Evolutionary conservation across 2,329 filamentous ascomycete genomes (phyloP).

Genomic region (Metarhizium guizhouense): DNA sequence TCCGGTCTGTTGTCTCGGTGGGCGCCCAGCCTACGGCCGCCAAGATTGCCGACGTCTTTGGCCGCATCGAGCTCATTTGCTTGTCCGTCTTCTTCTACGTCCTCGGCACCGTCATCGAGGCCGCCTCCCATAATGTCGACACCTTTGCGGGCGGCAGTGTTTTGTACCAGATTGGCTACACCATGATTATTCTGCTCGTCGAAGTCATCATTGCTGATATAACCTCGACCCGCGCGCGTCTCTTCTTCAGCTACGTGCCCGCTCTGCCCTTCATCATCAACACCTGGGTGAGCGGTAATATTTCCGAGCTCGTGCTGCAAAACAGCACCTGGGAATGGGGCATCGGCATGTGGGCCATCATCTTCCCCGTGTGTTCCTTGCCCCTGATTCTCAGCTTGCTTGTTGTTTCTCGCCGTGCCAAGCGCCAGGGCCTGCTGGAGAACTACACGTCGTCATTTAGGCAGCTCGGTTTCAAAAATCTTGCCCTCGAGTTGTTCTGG

Average conservation of each 20-base stretch:
- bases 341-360: slow-evolving; percentile 57
- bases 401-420: slow-evolving; percentile 48
- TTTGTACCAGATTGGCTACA: slow-evolving; percentile 53
- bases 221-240: slow-evolving; percentile 54
- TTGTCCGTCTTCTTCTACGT: slow-evolving; percentile 41
- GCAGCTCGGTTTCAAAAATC: slow-evolving; percentile 28
- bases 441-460: slow-evolving; percentile 13
- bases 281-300: slow-evolving; percentile 51
- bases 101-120: slow-evolving; percentile 50
- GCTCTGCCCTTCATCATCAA: slow-evolving; percentile 56
- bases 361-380: slow-evolving; percentile 50
- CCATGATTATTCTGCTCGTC: slow-evolving; percentile 53
- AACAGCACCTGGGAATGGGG: slow-evolving; percentile 50
- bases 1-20: slow-evolving; percentile 50
- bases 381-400: slow-evolving; percentile 51
- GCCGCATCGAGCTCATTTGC: slow-evolving; percentile 51
- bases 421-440: slow-evolving; percentile 34
- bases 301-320: slow-evolving; percentile 39
- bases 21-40: slow-evolving; percentile 52
- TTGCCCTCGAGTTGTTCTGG: slow-evolving; percentile 41
- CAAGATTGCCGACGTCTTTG: slow-evolving; percentile 57
- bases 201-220: slow-evolving; percentile 61
- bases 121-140: slow-evolving; percentile 38
- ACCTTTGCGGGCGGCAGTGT: slow-evolving; percentile 50
- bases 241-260: slow-evolving; percentile 52